Evolutionary conservation across 345 rosid species (phyloP).

Genomic region (Mangifera indica): DNA sequence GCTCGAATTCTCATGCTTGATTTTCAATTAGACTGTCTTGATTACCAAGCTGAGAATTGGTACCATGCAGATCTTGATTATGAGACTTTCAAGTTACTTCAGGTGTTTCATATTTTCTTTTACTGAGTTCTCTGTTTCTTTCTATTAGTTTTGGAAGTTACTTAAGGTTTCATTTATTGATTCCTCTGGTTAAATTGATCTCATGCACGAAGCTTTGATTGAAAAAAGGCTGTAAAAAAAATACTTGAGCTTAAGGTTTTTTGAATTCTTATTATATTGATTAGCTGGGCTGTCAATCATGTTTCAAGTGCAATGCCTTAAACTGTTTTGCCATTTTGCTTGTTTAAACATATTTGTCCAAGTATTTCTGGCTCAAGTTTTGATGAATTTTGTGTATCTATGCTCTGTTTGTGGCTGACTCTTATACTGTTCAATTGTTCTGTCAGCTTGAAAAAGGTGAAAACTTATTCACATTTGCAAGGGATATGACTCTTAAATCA

Average conservation of each 20-base stretch:
- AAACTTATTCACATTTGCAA: slow-evolving; percentile 82
- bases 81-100: slow-evolving; percentile 89
- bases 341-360: neutral
- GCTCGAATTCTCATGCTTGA: slow-evolving; percentile 68
- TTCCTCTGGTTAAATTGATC: neutral
- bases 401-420: slow-evolving; percentile 5
- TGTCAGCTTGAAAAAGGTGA: slow-evolving; percentile 81
- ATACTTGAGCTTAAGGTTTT: neutral
- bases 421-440: slow-evolving; percentile 18
- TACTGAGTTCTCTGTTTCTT: neutral
- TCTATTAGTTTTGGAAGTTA: slow-evolving; percentile 23
- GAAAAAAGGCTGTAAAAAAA: no score
- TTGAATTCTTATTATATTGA: neutral
- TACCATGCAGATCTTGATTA: slow-evolving; percentile 94
- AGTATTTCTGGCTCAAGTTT: neutral
- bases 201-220: neutral
- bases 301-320: neutral
- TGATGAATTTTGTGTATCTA: neutral
- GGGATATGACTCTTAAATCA: slow-evolving; percentile 82
- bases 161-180: slow-evolving; percentile 53
- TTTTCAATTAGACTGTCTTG: slow-evolving; percentile 87
- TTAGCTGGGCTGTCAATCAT: neutral
- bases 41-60: slow-evolving; percentile 79
- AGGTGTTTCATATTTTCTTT: slow-evolving; percentile 44
- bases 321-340: neutral